Evolutionary conservation across 768 basidiomycete genomes (phyloP).

Genomic region (Kwoniella heveanensis): DNA sequence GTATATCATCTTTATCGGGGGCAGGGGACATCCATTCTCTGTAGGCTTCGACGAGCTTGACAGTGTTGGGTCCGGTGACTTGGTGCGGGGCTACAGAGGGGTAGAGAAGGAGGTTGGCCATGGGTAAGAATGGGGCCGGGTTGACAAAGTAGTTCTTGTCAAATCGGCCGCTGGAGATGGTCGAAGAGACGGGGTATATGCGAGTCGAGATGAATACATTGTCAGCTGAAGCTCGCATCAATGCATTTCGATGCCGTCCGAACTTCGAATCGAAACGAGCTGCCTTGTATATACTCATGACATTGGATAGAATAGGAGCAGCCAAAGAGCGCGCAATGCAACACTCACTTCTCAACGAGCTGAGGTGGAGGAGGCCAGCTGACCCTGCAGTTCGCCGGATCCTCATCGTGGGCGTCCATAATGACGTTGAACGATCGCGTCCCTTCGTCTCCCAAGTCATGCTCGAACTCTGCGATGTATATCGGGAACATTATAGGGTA

Average conservation of each 20-base stretch:
- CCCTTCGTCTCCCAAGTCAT: constrained; percentile 27
- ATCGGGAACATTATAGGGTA: constrained; percentile 53
- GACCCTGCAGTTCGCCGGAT: constrained; percentile 39
- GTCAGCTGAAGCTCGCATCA: too few species aligned
- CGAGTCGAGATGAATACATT: not conserved
- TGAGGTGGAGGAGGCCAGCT: constrained; percentile 36
- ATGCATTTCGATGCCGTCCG: too few species aligned
- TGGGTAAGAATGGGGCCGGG: constrained; percentile 42
- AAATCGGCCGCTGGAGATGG: constrained; percentile 25
- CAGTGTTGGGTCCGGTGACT: constrained; percentile 15
- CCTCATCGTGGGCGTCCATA: constrained; percentile 49
- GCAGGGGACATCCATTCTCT: constrained; percentile 41
- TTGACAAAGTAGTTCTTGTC: constrained; percentile 42
- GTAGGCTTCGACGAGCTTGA: constrained; percentile 30
- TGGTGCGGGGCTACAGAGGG: constrained; percentile 8
- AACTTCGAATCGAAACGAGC: too few species aligned
- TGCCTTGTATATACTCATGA: too few species aligned
- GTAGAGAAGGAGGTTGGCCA: constrained; percentile 26
- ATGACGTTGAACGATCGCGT: constrained; percentile 37
- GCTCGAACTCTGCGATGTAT: constrained; percentile 49
- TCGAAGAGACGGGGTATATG: not conserved
- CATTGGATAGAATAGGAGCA: too few species aligned
- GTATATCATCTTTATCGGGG: constrained; percentile 22
- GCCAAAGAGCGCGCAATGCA: too few species aligned
- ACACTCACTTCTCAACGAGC: constrained; percentile 30